Conservation (phyloP, 257 asterid genomes). For the Parsonsia alboflavescens region DNA sequence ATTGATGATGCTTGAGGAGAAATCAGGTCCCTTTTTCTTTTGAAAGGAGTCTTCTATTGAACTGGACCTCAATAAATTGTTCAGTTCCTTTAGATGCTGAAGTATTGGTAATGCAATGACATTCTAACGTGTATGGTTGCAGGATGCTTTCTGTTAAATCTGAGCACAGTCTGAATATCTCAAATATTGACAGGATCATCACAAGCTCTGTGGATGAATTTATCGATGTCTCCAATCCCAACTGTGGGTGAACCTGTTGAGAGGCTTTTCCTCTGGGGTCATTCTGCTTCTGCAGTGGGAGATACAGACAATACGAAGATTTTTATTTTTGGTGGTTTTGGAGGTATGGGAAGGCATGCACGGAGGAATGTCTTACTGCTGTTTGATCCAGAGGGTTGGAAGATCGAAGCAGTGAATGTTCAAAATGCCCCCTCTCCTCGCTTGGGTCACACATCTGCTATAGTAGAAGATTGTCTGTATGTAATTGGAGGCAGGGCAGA, state of each 20-base stretch:
- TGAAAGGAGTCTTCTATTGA: neutral
- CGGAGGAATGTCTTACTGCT: constrained; percentile 67
- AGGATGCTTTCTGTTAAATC: constrained; percentile 64
- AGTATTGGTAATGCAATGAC: constrained; percentile 24
- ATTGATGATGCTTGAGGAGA: neutral
- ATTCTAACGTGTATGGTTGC: constrained; percentile 48
- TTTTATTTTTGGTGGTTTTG: constrained; percentile 88
- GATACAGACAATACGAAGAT: constrained; percentile 37
- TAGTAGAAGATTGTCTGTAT: constrained; percentile 56
- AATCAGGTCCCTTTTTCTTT: neutral
- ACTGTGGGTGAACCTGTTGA: constrained; percentile 66
- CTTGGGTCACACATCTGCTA: constrained; percentile 71
- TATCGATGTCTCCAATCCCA: constrained; percentile 40
- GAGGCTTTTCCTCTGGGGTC: constrained; percentile 95
- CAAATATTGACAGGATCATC: constrained; percentile 75
- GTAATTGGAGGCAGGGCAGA: constrained; percentile 93
- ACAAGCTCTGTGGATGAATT: constrained; percentile 29
- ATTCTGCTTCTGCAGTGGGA: constrained; percentile 57
- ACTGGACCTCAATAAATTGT: constrained; percentile 6
- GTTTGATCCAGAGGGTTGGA: constrained; percentile 49
- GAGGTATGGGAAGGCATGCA: constrained; percentile 90
- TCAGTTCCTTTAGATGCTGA: constrained; percentile 17
- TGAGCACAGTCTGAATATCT: constrained; percentile 81
- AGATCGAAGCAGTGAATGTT: constrained; percentile 41
- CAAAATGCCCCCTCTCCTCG: constrained; percentile 75